phyloP scores from a whole-genome alignment of 192 early-diverging fungal species.

The Rhizophagus clarus region DNA sequence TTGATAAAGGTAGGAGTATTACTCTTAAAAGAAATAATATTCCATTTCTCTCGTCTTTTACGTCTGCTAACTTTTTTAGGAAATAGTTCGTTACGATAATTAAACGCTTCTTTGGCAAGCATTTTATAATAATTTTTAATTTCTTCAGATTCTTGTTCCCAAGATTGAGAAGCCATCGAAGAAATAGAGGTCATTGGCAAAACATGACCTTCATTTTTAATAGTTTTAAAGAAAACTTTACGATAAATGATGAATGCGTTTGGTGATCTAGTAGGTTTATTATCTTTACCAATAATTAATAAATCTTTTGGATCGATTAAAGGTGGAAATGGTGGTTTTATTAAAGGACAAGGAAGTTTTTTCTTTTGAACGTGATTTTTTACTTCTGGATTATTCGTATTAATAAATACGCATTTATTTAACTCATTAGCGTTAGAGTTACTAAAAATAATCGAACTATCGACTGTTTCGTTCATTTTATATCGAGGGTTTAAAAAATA shows the following conservation, averaged over 20 bases:
- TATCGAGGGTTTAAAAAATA: no score
- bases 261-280: neutral
- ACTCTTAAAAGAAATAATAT: neutral
- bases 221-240: neutral
- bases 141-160: neutral
- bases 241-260: slow-evolving; percentile 16
- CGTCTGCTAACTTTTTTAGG: neutral
- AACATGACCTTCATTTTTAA: neutral
- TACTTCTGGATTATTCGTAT: neutral
- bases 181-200: slow-evolving; percentile 21
- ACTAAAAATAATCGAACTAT: neutral
- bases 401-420: neutral
- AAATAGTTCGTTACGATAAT: neutral
- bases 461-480: neutral
- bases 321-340: slow-evolving; percentile 2
- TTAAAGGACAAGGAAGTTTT: neutral
- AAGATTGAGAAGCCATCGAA: slow-evolving; percentile 10
- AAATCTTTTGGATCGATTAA: slow-evolving; percentile 16
- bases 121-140: neutral
- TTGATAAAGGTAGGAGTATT: neutral
- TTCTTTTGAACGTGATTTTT: neutral
- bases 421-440: neutral
- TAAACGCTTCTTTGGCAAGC: neutral
- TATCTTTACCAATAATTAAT: neutral
- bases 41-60: neutral